Evolutionary conservation across 73 alveolate species (phyloP).

Genomic region (Stentor roeselii): DNA sequence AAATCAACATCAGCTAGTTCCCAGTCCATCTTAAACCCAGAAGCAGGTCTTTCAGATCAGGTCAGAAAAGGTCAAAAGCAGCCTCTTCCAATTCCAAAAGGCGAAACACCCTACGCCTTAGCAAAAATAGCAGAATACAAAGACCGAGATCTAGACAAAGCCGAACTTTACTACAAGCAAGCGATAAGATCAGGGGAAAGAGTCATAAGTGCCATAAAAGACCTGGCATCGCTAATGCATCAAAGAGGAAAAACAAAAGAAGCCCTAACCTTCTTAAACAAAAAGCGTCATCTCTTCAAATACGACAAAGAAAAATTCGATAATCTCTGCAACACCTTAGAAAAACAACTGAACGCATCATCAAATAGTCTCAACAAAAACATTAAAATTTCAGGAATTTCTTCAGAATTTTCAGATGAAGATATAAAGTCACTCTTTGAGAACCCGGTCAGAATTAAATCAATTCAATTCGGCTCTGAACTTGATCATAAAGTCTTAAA

Average conservation of each 20-base stretch:
- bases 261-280: neutral
- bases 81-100: slow-evolving; percentile 1
- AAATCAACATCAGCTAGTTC: no score
- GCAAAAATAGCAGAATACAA: slow-evolving; percentile 9
- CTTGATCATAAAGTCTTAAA: neutral
- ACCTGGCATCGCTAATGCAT: slow-evolving; percentile 12
- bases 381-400: neutral
- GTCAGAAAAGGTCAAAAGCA: no score
- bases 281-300: neutral
- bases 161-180: slow-evolving; percentile 10
- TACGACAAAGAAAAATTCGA: neutral
- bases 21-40: no score
- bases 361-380: neutral
- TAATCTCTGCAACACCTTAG: neutral
- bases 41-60: no score
- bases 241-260: neutral
- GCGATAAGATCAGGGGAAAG: neutral
- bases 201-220: slow-evolving; percentile 17
- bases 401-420: neutral
- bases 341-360: neutral
- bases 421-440: neutral
- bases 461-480: neutral
- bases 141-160: slow-evolving; percentile 14
- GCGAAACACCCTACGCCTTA: neutral
- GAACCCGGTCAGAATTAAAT: neutral